These are phyloP conservation scores for Leccinum fibrillosum DNA, from an alignment of 768 basidiomycete species.

Conservation along the genomic window DNA sequence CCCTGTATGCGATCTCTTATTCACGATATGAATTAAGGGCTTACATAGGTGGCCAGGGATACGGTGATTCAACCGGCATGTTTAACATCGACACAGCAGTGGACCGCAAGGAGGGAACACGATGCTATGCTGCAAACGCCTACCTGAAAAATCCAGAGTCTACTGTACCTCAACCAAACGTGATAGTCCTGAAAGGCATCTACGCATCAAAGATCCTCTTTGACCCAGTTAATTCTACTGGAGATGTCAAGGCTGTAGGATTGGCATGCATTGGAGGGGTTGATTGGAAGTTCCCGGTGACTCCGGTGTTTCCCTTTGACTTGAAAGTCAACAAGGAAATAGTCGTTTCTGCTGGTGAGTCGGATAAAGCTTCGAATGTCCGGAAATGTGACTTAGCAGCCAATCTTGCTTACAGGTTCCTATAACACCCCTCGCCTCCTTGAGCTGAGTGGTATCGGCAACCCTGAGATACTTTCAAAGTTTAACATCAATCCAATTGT, in stretches of 20 bases:
- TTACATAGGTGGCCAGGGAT: constrained; percentile 6
- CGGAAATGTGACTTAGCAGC: neutral
- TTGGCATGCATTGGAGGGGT: constrained; percentile 10
- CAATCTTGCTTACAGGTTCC: neutral
- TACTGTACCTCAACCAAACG: constrained; percentile 5
- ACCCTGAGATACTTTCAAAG: constrained; percentile 9
- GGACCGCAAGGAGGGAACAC: constrained; percentile 9
- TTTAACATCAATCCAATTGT: constrained; percentile 9
- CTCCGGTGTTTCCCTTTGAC: neutral
- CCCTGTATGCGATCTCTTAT: constrained; percentile 5
- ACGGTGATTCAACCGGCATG: constrained; percentile 14
- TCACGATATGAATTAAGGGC: neutral
- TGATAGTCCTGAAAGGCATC: constrained; percentile 4
- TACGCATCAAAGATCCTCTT: constrained; percentile 15
- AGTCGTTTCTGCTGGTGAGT: constrained; percentile 4
- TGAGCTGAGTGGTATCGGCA: constrained; percentile 19
- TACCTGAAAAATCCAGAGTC: constrained; percentile 13
- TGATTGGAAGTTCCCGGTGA: constrained; percentile 5
- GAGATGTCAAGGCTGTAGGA: constrained; percentile 5
- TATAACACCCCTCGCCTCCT: constrained; percentile 19
- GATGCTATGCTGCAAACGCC: constrained; percentile 19
- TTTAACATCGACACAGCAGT: constrained; percentile 20
- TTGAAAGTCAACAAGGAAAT: constrained; percentile 7
- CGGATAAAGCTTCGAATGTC: neutral
- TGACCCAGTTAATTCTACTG: neutral